phyloP scores from a whole-genome alignment of 2,329 filamentous ascomycete genomes.

The Bipolaris sorokiniana region DNA sequence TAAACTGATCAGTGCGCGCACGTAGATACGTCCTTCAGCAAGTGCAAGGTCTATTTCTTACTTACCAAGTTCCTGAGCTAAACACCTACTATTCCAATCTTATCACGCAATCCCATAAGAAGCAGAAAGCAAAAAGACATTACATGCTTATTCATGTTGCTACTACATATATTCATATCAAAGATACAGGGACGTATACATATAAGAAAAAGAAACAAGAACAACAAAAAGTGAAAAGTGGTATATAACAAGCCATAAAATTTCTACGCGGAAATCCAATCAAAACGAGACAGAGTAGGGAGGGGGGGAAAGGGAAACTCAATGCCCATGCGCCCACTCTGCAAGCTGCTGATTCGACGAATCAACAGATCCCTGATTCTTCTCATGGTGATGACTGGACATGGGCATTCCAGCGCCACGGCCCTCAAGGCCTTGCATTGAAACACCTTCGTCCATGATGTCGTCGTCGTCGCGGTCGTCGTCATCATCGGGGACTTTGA shows the following conservation, averaged over 20 bases:
- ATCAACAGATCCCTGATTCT: conserved; percentile 47
- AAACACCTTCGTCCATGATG: conserved; percentile 42
- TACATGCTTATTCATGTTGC: no score
- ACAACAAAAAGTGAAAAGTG: neutral
- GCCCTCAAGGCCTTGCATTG: conserved; percentile 40
- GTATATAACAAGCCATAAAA: conserved; percentile 15
- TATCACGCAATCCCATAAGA: no score
- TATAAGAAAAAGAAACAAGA: no score
- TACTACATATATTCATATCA: no score
- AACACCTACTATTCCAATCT: no score
- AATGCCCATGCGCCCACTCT: conserved; percentile 46
- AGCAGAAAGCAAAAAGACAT: no score
- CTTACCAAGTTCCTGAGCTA: no score
- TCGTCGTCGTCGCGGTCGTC: conserved; percentile 26
- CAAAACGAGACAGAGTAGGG: neutral
- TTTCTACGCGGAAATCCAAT: neutral
- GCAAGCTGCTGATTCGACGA: conserved; percentile 45
- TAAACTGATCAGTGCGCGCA: no score
- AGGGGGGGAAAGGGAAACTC: conserved; percentile 15
- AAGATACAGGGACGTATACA: no score
- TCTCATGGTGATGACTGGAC: conserved; percentile 40
- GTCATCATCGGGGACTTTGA: conserved; percentile 46
- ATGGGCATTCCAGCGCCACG: conserved; percentile 37
- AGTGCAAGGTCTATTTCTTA: no score
- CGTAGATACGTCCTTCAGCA: no score